Conservation (phyloP, 192 early-diverging fungal genomes). For the Coemansia sp. region DNA sequence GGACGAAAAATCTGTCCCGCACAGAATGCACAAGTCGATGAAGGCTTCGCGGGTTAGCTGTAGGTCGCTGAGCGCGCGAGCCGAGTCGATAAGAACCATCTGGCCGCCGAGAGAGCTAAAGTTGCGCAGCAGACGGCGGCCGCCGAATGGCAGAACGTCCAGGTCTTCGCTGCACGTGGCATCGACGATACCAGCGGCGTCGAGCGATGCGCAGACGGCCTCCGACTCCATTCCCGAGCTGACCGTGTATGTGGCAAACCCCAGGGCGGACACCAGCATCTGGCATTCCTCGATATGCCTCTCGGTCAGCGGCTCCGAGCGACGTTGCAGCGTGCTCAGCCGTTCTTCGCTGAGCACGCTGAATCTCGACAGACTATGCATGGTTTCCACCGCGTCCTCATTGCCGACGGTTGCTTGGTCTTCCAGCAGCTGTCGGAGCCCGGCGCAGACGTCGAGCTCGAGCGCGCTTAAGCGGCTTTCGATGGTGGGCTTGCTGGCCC, state of each 20-base stretch:
- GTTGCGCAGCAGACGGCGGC: slow-evolving; percentile 28
- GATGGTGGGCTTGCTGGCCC: not conserved
- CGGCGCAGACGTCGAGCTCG: slow-evolving; percentile 16
- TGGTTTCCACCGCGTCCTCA: not conserved
- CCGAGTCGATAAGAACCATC: slow-evolving; percentile 57
- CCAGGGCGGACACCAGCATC: slow-evolving; percentile 53
- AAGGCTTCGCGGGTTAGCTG: slow-evolving; percentile 58
- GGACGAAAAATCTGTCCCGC: slow-evolving; percentile 73
- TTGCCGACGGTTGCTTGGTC: not conserved
- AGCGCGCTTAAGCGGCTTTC: slow-evolving; percentile 11
- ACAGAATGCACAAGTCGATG: slow-evolving; percentile 73
- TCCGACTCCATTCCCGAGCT: slow-evolving; percentile 60
- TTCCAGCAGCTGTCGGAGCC: slow-evolving; percentile 25
- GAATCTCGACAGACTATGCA: slow-evolving; percentile 13
- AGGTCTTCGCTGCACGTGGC: slow-evolving; percentile 64
- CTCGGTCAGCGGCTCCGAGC: slow-evolving; percentile 55
- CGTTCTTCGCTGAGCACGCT: slow-evolving; percentile 20
- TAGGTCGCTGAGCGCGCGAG: slow-evolving; percentile 48
- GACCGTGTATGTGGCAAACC: slow-evolving; percentile 54
- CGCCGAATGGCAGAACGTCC: slow-evolving; percentile 38
- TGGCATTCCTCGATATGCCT: slow-evolving; percentile 52
- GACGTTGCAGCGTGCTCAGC: slow-evolving; percentile 48
- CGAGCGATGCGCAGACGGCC: slow-evolving; percentile 64
- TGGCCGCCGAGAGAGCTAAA: slow-evolving; percentile 16
- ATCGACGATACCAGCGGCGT: slow-evolving; percentile 49